Base-by-base conservation (phyloP, 192 early-diverging fungal species). In the Coemansia sp. region DNA sequence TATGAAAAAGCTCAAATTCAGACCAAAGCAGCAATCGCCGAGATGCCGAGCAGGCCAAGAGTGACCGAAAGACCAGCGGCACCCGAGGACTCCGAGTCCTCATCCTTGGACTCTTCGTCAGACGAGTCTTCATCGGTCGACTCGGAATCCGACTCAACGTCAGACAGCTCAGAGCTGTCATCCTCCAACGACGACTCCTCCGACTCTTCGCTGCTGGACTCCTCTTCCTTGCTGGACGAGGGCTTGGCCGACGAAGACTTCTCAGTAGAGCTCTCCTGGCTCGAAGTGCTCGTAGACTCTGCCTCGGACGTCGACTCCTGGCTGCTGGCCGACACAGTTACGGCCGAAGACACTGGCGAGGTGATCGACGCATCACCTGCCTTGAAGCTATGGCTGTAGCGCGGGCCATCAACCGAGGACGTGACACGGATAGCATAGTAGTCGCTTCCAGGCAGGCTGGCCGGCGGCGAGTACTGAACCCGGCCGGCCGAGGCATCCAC, bases 301-400 rank as follows among this genome's bases (percentile, higher is more conserved):
- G 27, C 53, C 6, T 2, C 19, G 29, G 29, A 37, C 32, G 55
- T 17, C 55, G 37, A 12, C 3, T 65, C 64, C 47, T 61, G 22
- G 53, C 53, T 55, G 58, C 57, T 59, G 19, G 39, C 58, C 38
- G 38, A 43, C 43, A 47, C 58, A 24, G 55, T 57, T 19, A 57
- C 21, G 29, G 55, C 55, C 29, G 32, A 37, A 15, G 52, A 64
- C 22, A 45, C 35, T 4, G 61, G 11, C 23, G 56, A 51, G 3
- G 41, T 65, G 59, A 47, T 24, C 37, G 52, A 57, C 45, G 41
- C 55, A 56, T 66, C 55, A 27, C 69, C 72, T 17, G 70, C 78
- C 48, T 55, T 23, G 64, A 81, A 81, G 41, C 29, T 52, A 60
- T 81, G 78, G 73, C 78, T 81, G 73, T 81, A 81, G 73, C 64